Conservation (phyloP, 345 rosid genomes). For the Laguncularia racemosa region DNA sequence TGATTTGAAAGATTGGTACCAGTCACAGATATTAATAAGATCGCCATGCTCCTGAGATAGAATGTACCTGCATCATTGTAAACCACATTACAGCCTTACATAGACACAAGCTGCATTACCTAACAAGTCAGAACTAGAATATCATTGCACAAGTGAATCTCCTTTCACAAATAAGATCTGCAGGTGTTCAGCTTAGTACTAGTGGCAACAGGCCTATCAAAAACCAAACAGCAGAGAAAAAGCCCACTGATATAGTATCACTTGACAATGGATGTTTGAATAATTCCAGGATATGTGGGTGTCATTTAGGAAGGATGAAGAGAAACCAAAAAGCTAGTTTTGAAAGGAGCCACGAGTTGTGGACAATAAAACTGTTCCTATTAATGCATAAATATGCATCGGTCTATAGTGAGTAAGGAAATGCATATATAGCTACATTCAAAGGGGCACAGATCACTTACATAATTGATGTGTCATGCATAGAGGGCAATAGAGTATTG, state of each 20-base stretch:
- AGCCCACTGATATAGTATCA: too few species aligned
- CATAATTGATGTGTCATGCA: constrained; percentile 90
- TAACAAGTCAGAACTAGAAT: background rate
- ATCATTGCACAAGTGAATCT: background rate
- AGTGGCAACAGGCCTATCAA: too few species aligned
- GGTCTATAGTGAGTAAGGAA: background rate
- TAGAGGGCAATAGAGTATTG: constrained; percentile 40
- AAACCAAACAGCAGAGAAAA: too few species aligned
- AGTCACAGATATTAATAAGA: constrained; percentile 82
- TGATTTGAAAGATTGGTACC: constrained; percentile 85
- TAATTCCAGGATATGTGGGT: too few species aligned
- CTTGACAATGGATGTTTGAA: too few species aligned
- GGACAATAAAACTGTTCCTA: too few species aligned
- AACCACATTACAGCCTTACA: constrained; percentile 3
- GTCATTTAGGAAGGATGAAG: too few species aligned
- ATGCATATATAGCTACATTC: background rate
- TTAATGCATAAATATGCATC: too few species aligned
- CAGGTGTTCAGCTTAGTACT: too few species aligned
- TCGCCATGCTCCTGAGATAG: constrained; percentile 88
- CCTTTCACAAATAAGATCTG: too few species aligned
- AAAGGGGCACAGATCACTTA: constrained; percentile 27
- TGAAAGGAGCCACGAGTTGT: too few species aligned
- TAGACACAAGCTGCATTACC: background rate
- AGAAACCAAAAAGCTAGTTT: too few species aligned
- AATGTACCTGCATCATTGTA: constrained; percentile 40